These are phyloP conservation scores for Huiozyma sinensis DNA, from an alignment of 805 yeast species.

Conservation along the genomic window DNA sequence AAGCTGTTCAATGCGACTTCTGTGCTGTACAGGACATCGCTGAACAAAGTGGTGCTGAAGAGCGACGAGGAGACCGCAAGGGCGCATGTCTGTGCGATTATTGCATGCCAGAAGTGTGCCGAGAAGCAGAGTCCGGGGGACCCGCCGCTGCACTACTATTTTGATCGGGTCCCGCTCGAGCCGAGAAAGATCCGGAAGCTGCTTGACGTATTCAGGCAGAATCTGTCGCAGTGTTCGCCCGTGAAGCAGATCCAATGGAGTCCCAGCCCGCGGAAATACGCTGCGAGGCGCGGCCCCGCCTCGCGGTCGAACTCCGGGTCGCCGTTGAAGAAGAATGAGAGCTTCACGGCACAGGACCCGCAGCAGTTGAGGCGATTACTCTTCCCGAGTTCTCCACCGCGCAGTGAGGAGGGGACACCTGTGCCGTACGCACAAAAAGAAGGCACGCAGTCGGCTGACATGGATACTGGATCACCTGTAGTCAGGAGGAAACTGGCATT, in stretches of 20 bases:
- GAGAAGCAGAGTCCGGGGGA: constrained; percentile 21
- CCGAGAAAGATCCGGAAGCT: constrained; percentile 32
- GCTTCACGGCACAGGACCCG: constrained; percentile 23
- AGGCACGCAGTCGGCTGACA: not conserved
- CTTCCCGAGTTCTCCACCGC: constrained; percentile 7
- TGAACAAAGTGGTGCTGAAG: constrained; percentile 42
- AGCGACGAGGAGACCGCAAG: constrained; percentile 53
- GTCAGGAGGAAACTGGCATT: constrained; percentile 25
- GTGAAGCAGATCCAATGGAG: constrained; percentile 23
- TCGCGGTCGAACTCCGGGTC: constrained; percentile 3
- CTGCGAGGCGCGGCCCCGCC: constrained; percentile 1
- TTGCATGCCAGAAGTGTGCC: constrained; percentile 44
- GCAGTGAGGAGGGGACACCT: constrained; percentile 1
- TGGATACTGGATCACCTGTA: not conserved
- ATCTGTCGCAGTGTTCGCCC: constrained; percentile 28
- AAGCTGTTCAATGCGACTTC: constrained; percentile 21
- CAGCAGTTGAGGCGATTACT: constrained; percentile 18
- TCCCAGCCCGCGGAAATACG: constrained; percentile 20
- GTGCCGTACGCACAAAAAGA: not conserved
- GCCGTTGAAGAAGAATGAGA: constrained; percentile 10
- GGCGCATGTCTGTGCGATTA: constrained; percentile 53
- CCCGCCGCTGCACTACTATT: constrained; percentile 33
- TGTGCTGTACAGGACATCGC: constrained; percentile 38
- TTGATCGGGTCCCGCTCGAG: constrained; percentile 49
- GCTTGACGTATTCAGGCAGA: constrained; percentile 36